A percentile compares a stretch with the other conserved stretches of the same genome.
Conservation (phyloP, 805 yeast genomes). For the Candida caryicola region DNA sequence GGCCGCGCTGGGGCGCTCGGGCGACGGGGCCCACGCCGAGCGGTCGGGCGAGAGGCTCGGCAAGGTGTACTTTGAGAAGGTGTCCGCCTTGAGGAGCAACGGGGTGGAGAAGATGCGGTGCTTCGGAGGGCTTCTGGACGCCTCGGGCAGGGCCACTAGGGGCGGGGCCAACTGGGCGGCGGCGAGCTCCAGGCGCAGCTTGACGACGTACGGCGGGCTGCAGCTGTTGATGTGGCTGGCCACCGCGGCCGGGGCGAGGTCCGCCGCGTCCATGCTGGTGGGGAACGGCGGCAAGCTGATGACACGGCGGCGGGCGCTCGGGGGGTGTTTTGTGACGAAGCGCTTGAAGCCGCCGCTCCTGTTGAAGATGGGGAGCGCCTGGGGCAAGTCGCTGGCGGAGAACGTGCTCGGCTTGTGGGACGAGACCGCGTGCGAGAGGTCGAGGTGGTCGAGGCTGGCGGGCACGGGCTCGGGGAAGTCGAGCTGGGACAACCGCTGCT, state of each 20-base stretch:
- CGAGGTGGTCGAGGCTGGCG: conserved; percentile 20
- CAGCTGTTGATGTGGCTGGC: too few species aligned
- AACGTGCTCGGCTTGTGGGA: conserved; percentile 26
- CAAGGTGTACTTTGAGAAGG: too few species aligned
- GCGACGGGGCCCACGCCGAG: too few species aligned
- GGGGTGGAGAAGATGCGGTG: neutral
- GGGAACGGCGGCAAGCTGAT: conserved; percentile 20
- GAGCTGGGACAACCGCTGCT: conserved; percentile 20
- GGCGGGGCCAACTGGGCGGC: neutral
- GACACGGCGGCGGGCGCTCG: conserved; percentile 12
- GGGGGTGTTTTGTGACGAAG: conserved; percentile 5
- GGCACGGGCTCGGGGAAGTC: conserved; percentile 21
- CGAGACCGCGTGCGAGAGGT: conserved; percentile 26
- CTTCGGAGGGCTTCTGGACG: neutral
- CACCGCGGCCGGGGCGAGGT: too few species aligned
- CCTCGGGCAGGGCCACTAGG: neutral
- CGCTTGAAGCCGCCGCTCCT: conserved; percentile 21
- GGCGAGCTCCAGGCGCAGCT: too few species aligned
- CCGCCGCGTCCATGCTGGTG: too few species aligned
- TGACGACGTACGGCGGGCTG: too few species aligned
- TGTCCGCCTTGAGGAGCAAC: neutral
- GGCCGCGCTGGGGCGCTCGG: too few species aligned
- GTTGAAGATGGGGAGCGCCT: conserved; percentile 21
- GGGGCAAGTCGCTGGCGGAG: conserved; percentile 29
- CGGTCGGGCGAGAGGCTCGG: too few species aligned